Evolutionary conservation across 2,329 filamentous ascomycete genomes (phyloP).

Genomic region (Amauroascus niger): DNA sequence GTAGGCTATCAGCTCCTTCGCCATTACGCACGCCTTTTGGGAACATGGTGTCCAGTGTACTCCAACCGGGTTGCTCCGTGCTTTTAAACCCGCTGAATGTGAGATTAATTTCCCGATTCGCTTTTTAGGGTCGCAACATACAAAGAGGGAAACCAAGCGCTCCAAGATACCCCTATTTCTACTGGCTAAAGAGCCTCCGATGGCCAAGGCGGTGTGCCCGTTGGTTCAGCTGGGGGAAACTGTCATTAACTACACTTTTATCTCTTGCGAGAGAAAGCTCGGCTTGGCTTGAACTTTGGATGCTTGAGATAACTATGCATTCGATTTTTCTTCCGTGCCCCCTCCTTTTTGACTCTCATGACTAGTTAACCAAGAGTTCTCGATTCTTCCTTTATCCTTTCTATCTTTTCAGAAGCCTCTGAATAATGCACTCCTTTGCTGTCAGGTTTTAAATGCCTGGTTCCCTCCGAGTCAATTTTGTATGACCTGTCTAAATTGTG

Average conservation of each 20-base stretch:
- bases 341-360: too few species aligned
- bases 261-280: constrained; percentile 43
- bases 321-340: too few species aligned
- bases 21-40: background rate
- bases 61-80: background rate
- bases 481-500: constrained; percentile 1
- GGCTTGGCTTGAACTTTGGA: constrained; percentile 41
- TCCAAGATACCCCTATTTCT: constrained; percentile 60
- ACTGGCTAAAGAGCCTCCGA: constrained; percentile 47
- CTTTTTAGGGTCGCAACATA: constrained; percentile 42
- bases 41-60: background rate
- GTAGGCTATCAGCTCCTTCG: constrained; percentile 26
- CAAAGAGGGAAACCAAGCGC: constrained; percentile 45
- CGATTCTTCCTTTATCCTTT: too few species aligned
- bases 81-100: background rate
- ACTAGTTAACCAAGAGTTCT: too few species aligned
- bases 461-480: background rate
- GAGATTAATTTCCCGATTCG: background rate
- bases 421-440: too few species aligned
- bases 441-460: background rate
- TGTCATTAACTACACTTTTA: constrained; percentile 48
- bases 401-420: too few species aligned
- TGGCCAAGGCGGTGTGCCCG: constrained; percentile 45
- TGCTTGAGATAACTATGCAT: constrained; percentile 19
- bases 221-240: constrained; percentile 46